phyloP scores from a whole-genome alignment of 106 monocot genomes.

The Dactylorhiza incarnata region DNA sequence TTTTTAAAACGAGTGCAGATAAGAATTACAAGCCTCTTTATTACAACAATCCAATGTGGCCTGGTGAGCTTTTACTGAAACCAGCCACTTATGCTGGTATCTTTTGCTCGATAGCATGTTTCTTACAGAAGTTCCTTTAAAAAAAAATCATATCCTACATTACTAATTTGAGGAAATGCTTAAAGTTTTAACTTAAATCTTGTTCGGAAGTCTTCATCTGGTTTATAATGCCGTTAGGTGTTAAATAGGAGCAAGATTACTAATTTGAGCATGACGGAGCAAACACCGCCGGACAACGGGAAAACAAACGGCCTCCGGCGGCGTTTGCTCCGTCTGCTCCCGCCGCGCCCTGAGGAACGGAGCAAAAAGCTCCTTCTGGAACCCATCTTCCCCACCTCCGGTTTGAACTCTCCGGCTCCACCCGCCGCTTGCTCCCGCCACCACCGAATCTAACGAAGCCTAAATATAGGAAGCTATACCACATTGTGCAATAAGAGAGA shows the following conservation, averaged over 20 bases:
- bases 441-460: too few species aligned
- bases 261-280: too few species aligned
- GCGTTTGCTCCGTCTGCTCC: too few species aligned
- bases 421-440: too few species aligned
- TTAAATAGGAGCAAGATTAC: neutral
- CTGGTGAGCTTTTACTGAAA: slow-evolving; percentile 36
- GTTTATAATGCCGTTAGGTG: neutral
- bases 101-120: neutral
- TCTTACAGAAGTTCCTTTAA: too few species aligned
- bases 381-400: too few species aligned
- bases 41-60: slow-evolving; percentile 96
- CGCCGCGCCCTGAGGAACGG: too few species aligned
- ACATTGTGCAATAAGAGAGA: neutral
- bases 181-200: neutral
- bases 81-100: neutral
- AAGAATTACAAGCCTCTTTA: slow-evolving; percentile 34
- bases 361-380: too few species aligned
- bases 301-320: too few species aligned
- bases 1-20: slow-evolving; percentile 28
- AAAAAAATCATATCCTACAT: too few species aligned
- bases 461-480: neutral
- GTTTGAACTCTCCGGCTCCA: too few species aligned
- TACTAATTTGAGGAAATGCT: neutral
- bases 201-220: neutral
- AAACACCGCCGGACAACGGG: too few species aligned